A percentile compares a stretch with the other conserved stretches of the same genome.
Conservation (phyloP, 164 flowering plant genomes). For the Paratinospora sagittata region DNA sequence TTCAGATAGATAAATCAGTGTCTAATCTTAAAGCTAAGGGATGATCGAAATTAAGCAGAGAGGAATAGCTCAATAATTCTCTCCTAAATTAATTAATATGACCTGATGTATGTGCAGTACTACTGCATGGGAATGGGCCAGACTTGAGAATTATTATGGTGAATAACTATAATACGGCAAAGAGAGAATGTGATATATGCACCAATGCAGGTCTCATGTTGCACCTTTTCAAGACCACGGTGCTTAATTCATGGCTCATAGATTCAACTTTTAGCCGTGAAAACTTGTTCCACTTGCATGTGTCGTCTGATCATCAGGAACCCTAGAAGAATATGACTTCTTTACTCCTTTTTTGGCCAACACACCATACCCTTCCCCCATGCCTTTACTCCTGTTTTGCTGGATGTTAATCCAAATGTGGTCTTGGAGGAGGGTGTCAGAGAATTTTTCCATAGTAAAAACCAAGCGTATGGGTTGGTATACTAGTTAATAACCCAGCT, state of each 20-base stretch:
- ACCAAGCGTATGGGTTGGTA: no score
- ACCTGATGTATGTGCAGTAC: neutral
- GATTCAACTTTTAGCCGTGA: neutral
- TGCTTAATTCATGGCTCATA: neutral
- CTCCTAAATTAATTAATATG: no score
- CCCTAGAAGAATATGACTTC: no score
- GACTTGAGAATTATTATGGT: neutral
- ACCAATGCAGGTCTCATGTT: neutral
- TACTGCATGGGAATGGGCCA: slow-evolving; percentile 1
- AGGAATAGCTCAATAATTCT: neutral
- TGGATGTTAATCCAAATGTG: no score
- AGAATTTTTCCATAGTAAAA: no score
- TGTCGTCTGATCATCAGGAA: neutral
- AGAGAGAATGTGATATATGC: neutral
- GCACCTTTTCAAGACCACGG: slow-evolving; percentile 2
- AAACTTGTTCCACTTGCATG: neutral
- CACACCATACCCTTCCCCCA: no score
- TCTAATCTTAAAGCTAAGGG: neutral
- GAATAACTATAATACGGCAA: neutral
- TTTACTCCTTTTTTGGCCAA: no score
- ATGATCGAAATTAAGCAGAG: neutral
- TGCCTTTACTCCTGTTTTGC: no score
- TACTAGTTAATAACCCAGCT: no score
- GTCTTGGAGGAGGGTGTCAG: no score
- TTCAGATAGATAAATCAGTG: neutral